Evolutionary conservation across 1,139 yeast genomes (phyloP), one percentile per base, ranked within the genome.

Genomic region (Candida mesenterica): DNA sequence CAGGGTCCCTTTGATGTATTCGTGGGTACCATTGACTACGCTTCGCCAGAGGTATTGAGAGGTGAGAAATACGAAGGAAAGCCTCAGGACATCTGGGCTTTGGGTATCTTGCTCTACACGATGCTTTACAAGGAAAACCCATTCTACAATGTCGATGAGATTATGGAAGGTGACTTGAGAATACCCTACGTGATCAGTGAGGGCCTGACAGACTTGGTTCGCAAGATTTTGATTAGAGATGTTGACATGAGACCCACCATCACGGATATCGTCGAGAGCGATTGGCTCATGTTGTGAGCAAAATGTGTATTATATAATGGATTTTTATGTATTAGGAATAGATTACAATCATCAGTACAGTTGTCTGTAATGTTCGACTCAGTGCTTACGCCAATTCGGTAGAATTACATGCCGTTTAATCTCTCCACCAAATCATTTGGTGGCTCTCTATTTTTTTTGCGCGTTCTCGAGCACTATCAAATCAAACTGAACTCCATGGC

Each of bases 1-100:
- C 90, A 82, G 60, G 97, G 97, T 0, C 97, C 97, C 3, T 92
- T 90, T 62, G 96, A 90, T 50, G 96, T 90, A 8, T 92, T 92
- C 62, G 97, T 92, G 2, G 98, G 98, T 2, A 92, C 98, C 0
- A 80, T 92, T 28, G 97, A 92, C 58, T 92, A 90, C 58, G 97
- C 97, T 0, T 94, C 97, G 0, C 97, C 98, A 0, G 98, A 92
- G 59, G 96, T 92, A 0, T 68, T 92, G 24, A 74, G 82, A 35
- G 98, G 97, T 6, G 82, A 81, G 41, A 83, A 89, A 20, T 92
- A 92, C 53, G 87, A 79, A 39, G 98, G 98, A 15, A 82, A 78
- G 55, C 92, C 96, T 0, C 98, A 92, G 58, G 98, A 92, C 59
- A 81, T 90, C 2, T 92, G 98, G 98, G 96, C 97, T 0, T 68